Conservation (phyloP, 139 green algal genomes). For the Picochlorum costavermella region DNA sequence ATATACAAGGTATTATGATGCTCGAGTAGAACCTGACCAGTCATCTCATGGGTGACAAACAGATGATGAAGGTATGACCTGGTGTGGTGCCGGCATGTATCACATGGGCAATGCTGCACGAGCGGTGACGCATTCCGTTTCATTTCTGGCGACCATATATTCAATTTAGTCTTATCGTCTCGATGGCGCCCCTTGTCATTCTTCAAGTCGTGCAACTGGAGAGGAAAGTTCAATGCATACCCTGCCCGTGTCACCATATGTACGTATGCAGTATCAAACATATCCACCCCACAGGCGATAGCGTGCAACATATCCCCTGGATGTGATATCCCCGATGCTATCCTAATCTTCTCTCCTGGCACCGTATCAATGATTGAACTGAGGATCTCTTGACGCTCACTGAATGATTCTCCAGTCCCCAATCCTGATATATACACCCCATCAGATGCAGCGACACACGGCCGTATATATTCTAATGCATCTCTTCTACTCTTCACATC, state of each 20-base stretch:
- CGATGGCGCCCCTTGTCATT: conserved; percentile 3
- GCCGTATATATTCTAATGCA: neutral
- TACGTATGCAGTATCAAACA: conserved; percentile 47
- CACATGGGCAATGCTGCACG: conserved; percentile 55
- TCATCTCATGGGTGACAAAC: conserved; percentile 66
- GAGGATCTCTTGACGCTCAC: conserved; percentile 28
- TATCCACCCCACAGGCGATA: conserved; percentile 39
- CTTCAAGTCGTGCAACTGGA: conserved; percentile 4
- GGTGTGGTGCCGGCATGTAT: conserved; percentile 49
- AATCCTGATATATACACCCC: conserved; percentile 56
- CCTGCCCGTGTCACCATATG: conserved; percentile 31
- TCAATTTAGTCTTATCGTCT: conserved; percentile 50
- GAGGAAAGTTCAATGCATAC: conserved; percentile 54
- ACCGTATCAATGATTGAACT: conserved; percentile 27
- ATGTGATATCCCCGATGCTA: conserved; percentile 27
- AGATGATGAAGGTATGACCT: conserved; percentile 73
- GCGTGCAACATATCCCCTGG: conserved; percentile 49
- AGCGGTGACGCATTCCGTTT: conserved; percentile 45
- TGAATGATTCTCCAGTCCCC: conserved; percentile 47
- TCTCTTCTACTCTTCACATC: neutral
- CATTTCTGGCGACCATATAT: conserved; percentile 51
- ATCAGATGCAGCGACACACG: neutral
- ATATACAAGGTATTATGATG: conserved; percentile 63
- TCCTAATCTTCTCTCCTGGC: conserved; percentile 29
- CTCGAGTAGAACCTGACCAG: conserved; percentile 62